A percentile compares a stretch with the other conserved stretches of the same genome.
phyloP scores from a whole-genome alignment of 768 basidiomycete genomes.

The Auriscalpium vulgare region DNA sequence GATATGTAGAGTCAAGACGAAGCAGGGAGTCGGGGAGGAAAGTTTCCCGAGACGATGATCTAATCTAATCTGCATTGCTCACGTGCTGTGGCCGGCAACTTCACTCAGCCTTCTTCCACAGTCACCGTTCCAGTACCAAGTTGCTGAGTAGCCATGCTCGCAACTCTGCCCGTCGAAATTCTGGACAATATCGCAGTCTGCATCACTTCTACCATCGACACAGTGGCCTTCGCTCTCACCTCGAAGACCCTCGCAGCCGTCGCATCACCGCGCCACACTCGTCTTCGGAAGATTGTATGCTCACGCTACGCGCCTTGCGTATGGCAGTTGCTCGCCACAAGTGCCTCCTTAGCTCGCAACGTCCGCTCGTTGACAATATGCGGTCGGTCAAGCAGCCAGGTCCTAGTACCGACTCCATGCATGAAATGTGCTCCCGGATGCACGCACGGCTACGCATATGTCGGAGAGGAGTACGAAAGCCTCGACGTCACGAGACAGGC shows the following conservation, averaged over 20 bases:
- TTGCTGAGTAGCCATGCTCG: neutral
- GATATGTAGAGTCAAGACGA: too few relatives aligned
- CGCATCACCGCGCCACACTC: neutral
- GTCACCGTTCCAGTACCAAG: too few relatives aligned
- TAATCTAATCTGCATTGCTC: too few relatives aligned
- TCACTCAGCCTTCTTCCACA: too few relatives aligned
- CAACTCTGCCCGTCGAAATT: neutral
- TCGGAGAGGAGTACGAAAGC: too few relatives aligned
- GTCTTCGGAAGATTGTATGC: neutral
- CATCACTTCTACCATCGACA: neutral
- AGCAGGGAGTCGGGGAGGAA: too few relatives aligned
- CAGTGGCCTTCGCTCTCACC: neutral
- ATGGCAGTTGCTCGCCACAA: neutral
- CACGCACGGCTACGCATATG: too few relatives aligned
- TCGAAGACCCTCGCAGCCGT: neutral
- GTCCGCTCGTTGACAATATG: neutral
- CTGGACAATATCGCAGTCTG: neutral
- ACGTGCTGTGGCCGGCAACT: too few relatives aligned
- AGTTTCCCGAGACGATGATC: too few relatives aligned
- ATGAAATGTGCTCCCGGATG: too few relatives aligned
- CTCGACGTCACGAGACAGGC: too few relatives aligned
- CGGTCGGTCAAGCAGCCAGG: neutral
- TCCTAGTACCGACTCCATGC: too few relatives aligned
- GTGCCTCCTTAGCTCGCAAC: neutral
- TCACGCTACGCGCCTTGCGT: neutral